These are phyloP conservation scores for Lophium mytilinum DNA, from an alignment of 495 filamentous ascomycete genomes.

Conservation along the genomic window DNA sequence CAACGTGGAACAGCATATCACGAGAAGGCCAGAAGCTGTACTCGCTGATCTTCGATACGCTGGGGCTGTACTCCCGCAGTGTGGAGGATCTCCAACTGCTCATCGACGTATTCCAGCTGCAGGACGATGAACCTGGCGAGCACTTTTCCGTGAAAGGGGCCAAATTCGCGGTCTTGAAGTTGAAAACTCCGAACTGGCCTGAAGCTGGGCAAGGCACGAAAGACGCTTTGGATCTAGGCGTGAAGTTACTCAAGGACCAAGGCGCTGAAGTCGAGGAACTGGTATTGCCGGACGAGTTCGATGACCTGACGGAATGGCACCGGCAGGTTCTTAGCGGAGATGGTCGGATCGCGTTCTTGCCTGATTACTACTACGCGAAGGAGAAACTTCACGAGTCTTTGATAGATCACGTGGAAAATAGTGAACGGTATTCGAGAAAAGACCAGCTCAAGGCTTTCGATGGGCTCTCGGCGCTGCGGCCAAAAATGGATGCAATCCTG, in stretches of 20 bases:
- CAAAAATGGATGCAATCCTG: conserved; percentile 40
- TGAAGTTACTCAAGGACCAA: conserved; percentile 32
- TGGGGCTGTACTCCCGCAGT: conserved; percentile 44
- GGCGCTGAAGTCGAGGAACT: conserved; percentile 43
- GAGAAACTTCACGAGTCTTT: conserved; percentile 35
- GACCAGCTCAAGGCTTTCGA: conserved; percentile 41
- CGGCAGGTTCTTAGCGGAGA: conserved; percentile 35
- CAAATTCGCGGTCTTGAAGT: conserved; percentile 42
- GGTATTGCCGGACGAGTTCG: conserved; percentile 40
- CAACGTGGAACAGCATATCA: conserved; percentile 49
- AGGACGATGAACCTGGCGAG: conserved; percentile 36
- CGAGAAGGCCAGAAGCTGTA: conserved; percentile 44
- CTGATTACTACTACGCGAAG: conserved; percentile 39
- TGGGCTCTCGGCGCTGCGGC: conserved; percentile 38
- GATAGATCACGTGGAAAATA: conserved; percentile 40
- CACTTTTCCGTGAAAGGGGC: conserved; percentile 35
- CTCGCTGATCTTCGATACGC: conserved; percentile 44
- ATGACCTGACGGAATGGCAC: conserved; percentile 37
- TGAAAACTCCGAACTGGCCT: conserved; percentile 43
- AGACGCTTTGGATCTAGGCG: conserved; percentile 37
- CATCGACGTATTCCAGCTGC: conserved; percentile 39
- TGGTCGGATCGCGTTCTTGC: conserved; percentile 38
- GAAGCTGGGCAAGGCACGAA: conserved; percentile 40
- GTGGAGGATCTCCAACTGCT: conserved; percentile 45
- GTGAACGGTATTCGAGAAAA: conserved; percentile 29